Base-by-base conservation (phyloP, 2,329 filamentous ascomycete genomes). In the Ceratocystis destructans region DNA sequence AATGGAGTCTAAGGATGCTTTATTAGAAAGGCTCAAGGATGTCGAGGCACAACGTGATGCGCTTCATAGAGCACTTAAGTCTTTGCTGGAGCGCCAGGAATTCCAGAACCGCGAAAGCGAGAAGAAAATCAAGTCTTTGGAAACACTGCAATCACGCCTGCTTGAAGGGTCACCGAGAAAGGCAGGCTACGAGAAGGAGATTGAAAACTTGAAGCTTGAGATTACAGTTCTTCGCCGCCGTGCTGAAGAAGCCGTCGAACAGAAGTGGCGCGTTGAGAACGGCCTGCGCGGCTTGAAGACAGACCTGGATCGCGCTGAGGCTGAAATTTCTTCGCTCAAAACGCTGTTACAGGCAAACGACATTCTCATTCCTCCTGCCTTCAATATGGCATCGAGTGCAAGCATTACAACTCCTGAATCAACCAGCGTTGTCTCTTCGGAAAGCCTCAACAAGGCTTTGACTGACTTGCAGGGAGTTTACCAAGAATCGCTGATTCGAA, bases 201-300 rank as follows among this genome's bases (percentile, higher is more conserved):
- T 97, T 5, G 80, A 82, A 1, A 86, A 82, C 69, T 79, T 97
- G 55, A 87, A 91, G 68, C 85, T 87, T 28, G 94, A 99, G 74
- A 88, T 99, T 69, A 89, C 88, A 64, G 83, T 87, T 17, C 81
- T 99, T 66, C 86, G 94, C 55, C 87, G 87, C 69, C 86, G 94
- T 65, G 93, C 93, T 37, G 93, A 99, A 71, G 93, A 97, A 70
- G 93, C 93, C 17, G 82, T 97, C 15, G 90, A 96, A 73, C 89
- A 96, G 72, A 97, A 97, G 76, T 97, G 90, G 87, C 88, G 95
- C 73, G 93, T 92, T 69, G 93, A 96, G 76, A 95, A 95, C 76
- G 90, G 90, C 20, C 79, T 97, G 1, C 83, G 85, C 64, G 90
- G 92, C 66, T 78, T 97, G 66, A 96, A 96, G 78, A 96, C 96